Evolutionary conservation across 2,329 filamentous ascomycete species (phyloP).

Genomic region (Xylariaceae sp.): DNA sequence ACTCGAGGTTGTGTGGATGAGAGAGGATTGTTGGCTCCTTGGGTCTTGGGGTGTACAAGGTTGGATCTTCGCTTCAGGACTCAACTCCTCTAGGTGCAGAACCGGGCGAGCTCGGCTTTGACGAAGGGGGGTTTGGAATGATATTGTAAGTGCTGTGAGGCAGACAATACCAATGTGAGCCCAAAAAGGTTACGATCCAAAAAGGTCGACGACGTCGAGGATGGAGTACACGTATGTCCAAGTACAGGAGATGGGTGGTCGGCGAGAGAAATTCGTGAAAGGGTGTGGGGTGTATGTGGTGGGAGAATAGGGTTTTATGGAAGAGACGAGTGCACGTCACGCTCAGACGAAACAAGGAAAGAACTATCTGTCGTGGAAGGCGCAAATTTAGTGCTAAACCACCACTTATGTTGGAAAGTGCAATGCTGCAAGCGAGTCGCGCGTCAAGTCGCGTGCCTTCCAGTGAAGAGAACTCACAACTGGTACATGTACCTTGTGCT

Average conservation of each 20-base stretch:
- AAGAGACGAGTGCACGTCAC: background rate
- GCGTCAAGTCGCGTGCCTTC: too few relatives aligned
- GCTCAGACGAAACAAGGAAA: background rate
- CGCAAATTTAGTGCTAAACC: too few relatives aligned
- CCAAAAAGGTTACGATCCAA: constrained; percentile 21
- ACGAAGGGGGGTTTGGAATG: constrained; percentile 11
- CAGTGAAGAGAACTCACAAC: too few relatives aligned
- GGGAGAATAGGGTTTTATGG: background rate
- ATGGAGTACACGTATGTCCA: constrained; percentile 15
- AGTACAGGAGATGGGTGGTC: constrained; percentile 2
- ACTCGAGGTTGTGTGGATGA: too few relatives aligned
- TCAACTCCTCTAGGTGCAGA: too few relatives aligned
- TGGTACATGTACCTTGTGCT: too few relatives aligned
- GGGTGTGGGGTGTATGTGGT: background rate
- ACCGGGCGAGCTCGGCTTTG: background rate
- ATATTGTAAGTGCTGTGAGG: constrained; percentile 16
- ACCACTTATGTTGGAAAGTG: too few relatives aligned
- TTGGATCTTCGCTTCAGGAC: too few relatives aligned
- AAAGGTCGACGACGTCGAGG: constrained; percentile 17
- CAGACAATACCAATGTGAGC: constrained; percentile 14
- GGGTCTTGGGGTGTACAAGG: too few relatives aligned
- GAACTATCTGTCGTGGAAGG: background rate
- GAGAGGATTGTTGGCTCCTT: too few relatives aligned
- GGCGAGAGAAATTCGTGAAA: background rate
- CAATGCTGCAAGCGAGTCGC: too few relatives aligned